phyloP scores from a whole-genome alignment of 768 basidiomycete species.

The Lentinula detonsa region DNA sequence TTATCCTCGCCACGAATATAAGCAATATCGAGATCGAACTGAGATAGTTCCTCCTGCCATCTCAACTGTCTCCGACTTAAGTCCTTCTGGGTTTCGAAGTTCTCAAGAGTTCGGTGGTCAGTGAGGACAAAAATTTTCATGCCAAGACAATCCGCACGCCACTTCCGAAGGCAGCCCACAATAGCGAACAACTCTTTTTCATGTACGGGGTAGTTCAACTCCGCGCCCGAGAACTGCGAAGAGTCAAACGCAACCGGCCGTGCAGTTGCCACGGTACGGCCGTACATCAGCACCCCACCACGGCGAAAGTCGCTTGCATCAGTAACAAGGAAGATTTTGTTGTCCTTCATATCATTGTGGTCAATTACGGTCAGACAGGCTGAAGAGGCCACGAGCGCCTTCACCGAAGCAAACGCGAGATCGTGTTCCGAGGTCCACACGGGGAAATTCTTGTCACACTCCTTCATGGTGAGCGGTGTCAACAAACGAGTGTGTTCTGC shows the following conservation, averaged over 20 bases:
- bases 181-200: conserved; percentile 27
- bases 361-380: conserved; percentile 24
- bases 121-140: conserved; percentile 18
- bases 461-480: conserved; percentile 14
- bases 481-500: conserved; percentile 15
- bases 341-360: conserved; percentile 20
- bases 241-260: conserved; percentile 25
- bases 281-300: conserved; percentile 20
- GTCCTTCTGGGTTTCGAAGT: conserved; percentile 18
- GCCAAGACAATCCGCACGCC: conserved; percentile 12
- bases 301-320: conserved; percentile 22
- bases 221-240: conserved; percentile 14
- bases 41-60: conserved; percentile 21
- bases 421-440: conserved; percentile 17
- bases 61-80: conserved; percentile 18
- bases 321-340: conserved; percentile 22
- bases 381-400: conserved; percentile 17
- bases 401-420: conserved; percentile 21
- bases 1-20: conserved; percentile 25
- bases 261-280: conserved; percentile 17
- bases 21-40: conserved; percentile 23
- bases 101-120: conserved; percentile 26
- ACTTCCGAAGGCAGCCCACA: conserved; percentile 16
- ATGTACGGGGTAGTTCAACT: conserved; percentile 20
- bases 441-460: conserved; percentile 9